Evolutionary conservation across 352 stramenopile species (phyloP).

Genomic region (Pythium phragmitis): DNA sequence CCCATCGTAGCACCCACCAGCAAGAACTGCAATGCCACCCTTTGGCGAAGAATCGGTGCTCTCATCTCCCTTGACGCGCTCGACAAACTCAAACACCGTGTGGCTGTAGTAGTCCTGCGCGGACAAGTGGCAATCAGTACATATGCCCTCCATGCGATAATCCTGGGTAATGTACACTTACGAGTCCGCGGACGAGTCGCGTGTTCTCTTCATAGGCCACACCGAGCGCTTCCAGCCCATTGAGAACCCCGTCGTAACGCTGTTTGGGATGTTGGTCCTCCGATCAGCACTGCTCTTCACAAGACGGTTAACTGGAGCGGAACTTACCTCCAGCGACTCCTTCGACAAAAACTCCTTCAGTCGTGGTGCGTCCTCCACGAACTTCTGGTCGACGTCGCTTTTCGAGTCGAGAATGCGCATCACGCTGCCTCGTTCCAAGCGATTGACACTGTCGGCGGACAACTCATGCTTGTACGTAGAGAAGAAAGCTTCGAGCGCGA

Average conservation of each 20-base stretch:
- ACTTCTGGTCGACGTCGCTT: constrained; percentile 59
- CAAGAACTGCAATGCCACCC: constrained; percentile 74
- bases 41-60: not conserved
- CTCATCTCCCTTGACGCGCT: constrained; percentile 25
- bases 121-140: not conserved
- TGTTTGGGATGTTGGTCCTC: constrained; percentile 17
- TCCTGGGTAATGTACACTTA: constrained; percentile 24
- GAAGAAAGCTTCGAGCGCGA: constrained; percentile 67
- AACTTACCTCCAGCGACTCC: constrained; percentile 43
- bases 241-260: constrained; percentile 70
- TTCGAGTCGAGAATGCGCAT: constrained; percentile 88
- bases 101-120: constrained; percentile 88
- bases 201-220: constrained; percentile 64
- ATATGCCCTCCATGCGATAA: not conserved
- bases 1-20: constrained; percentile 83
- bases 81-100: constrained; percentile 89
- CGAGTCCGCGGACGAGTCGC: constrained; percentile 79
- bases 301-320: not conserved
- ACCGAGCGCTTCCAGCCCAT: constrained; percentile 54
- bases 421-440: constrained; percentile 79
- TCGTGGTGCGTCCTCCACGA: constrained; percentile 65
- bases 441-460: constrained; percentile 70
- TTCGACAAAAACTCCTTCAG: constrained; percentile 66
- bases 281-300: not conserved
- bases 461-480: constrained; percentile 57